These are phyloP conservation scores for Trichophyton mentagrophytes DNA, from an alignment of 2,329 filamentous ascomycete species.

Conservation along the genomic window DNA sequence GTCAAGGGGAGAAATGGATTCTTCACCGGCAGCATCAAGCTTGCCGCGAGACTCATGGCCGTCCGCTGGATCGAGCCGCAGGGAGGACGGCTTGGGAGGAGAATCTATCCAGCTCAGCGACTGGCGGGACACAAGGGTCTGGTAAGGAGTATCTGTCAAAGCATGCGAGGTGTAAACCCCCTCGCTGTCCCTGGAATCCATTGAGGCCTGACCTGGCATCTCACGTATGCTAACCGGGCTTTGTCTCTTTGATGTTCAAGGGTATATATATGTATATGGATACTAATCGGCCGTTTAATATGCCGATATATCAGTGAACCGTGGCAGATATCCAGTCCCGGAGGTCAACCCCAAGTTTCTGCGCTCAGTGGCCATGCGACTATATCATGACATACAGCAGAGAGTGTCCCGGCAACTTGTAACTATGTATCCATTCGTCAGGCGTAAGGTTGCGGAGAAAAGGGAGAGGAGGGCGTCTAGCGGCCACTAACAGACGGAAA, in stretches of 20 bases:
- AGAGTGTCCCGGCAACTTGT: background rate
- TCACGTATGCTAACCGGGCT: background rate
- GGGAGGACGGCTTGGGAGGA: conserved; percentile 52
- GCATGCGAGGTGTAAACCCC: conserved; percentile 44
- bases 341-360: background rate
- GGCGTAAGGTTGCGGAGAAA: background rate
- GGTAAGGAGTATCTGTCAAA: conserved; percentile 57
- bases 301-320: background rate
- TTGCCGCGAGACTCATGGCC: conserved; percentile 27
- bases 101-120: conserved; percentile 35
- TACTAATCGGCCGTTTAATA: background rate
- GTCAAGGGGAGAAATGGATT: conserved; percentile 64
- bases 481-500: background rate
- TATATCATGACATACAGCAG: background rate
- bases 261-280: background rate
- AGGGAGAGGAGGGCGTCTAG: too few relatives aligned
- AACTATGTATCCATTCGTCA: background rate
- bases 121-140: conserved; percentile 42
- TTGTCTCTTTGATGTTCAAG: background rate
- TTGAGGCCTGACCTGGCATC: background rate
- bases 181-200: conserved; percentile 33
- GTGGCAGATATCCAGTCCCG: background rate
- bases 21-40: conserved; percentile 37
- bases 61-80: conserved; percentile 33
- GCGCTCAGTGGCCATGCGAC: background rate